Percentiles rank a stretch among this genome's conserved stretches.
Evolutionary conservation across 1,284 basidiomycete species (phyloP).

Genomic region (Stygiomarasmius scandens): DNA sequence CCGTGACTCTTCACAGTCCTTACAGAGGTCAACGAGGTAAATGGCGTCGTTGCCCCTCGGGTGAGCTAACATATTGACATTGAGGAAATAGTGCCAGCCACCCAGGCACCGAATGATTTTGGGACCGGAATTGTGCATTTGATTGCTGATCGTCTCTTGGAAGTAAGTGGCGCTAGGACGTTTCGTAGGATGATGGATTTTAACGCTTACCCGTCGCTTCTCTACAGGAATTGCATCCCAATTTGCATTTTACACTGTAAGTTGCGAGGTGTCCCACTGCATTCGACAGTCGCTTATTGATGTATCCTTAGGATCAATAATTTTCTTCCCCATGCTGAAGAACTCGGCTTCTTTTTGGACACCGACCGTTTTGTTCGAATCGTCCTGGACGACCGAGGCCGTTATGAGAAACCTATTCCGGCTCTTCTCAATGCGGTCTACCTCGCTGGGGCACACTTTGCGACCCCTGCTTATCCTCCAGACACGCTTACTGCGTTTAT

Average conservation of each 20-base stretch:
- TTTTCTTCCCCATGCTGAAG: not conserved
- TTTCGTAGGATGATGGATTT: not conserved
- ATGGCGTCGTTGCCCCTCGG: too few relatives aligned
- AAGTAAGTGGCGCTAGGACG: not conserved
- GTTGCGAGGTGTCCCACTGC: too few relatives aligned
- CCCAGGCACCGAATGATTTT: not conserved
- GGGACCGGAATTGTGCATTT: too few relatives aligned
- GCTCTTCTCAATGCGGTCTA: slow-evolving; percentile 26
- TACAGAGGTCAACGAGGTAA: not conserved
- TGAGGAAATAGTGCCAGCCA: not conserved
- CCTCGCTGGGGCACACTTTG: slow-evolving; percentile 27
- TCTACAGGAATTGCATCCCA: not conserved
- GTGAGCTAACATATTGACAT: too few relatives aligned
- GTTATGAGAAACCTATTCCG: slow-evolving; percentile 18
- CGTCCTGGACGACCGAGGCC: not conserved
- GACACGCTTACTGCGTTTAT: slow-evolving; percentile 5
- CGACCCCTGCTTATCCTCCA: slow-evolving; percentile 8
- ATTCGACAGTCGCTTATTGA: too few relatives aligned
- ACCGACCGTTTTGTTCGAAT: slow-evolving; percentile 2
- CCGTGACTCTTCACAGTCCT: not conserved
- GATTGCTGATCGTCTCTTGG: not conserved
- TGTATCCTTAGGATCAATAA: not conserved
- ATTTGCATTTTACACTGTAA: not conserved
- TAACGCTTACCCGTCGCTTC: not conserved
- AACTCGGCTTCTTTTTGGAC: slow-evolving; percentile 8